Conservation (phyloP, 129 eudicot genomes). For the Arctium lappa region DNA sequence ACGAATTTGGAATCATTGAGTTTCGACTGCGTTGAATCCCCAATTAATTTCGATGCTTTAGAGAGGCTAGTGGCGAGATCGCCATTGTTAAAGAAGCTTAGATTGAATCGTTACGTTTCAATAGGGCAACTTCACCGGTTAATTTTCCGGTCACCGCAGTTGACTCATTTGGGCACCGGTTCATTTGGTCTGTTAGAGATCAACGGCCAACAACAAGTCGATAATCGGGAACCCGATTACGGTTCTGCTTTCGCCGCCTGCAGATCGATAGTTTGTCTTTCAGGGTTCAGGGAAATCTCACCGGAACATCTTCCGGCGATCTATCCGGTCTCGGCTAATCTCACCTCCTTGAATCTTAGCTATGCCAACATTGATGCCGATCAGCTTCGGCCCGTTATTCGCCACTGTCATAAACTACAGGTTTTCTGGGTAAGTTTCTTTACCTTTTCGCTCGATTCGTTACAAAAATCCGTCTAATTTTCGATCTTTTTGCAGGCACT, state of each 20-base stretch:
- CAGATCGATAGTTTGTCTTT: conserved; percentile 57
- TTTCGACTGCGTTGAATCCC: conserved; percentile 65
- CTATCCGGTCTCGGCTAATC: conserved; percentile 56
- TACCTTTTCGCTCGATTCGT: neutral
- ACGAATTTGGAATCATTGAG: conserved; percentile 56
- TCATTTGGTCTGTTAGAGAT: conserved; percentile 39
- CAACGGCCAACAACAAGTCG: conserved; percentile 26
- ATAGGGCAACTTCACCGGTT: conserved; percentile 55
- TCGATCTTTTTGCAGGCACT: conserved; percentile 43
- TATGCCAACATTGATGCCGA: conserved; percentile 58
- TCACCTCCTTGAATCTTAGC: conserved; percentile 70
- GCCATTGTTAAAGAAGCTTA: conserved; percentile 60
- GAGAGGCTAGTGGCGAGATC: conserved; percentile 67
- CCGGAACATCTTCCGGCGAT: conserved; percentile 52
- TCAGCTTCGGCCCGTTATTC: conserved; percentile 51
- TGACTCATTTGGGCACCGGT: conserved; percentile 79
- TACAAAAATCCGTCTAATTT: neutral
- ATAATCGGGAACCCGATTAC: conserved; percentile 56
- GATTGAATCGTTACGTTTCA: conserved; percentile 47
- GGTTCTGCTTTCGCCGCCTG: conserved; percentile 68
- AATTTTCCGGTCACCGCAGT: conserved; percentile 62
- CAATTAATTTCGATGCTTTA: conserved; percentile 53
- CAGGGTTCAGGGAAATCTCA: conserved; percentile 60
- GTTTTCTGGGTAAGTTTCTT: conserved; percentile 56
- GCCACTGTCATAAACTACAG: conserved; percentile 70